These are phyloP conservation scores for Sistotremastrum niveocremeum DNA, from an alignment of 768 basidiomycete genomes.

Conservation along the genomic window DNA sequence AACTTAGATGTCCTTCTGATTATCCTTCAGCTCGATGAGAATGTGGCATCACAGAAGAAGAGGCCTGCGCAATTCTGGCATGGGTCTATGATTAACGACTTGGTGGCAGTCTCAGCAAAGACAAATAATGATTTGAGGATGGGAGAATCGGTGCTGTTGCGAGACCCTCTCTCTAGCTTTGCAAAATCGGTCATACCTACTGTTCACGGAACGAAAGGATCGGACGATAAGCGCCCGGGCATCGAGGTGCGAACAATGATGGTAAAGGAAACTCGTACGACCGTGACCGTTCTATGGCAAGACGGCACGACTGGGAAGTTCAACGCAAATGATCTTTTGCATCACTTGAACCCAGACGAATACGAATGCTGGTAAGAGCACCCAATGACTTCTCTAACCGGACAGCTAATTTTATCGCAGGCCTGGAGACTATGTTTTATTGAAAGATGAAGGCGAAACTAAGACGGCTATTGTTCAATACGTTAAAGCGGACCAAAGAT, in stretches of 20 bases:
- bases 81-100: constrained; percentile 47
- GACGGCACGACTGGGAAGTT: constrained; percentile 39
- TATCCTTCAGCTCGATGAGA: constrained; percentile 40
- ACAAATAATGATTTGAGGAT: constrained; percentile 55
- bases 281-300: constrained; percentile 73
- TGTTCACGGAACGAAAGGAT: constrained; percentile 41
- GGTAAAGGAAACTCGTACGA: constrained; percentile 61
- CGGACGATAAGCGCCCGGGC: constrained; percentile 16
- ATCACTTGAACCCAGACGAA: constrained; percentile 80
- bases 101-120: constrained; percentile 31
- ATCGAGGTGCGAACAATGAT: constrained; percentile 44
- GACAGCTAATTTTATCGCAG: constrained; percentile 21
- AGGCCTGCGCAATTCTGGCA: constrained; percentile 72
- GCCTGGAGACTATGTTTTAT: constrained; percentile 86
- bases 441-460: constrained; percentile 59
- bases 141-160: constrained; percentile 57
- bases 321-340: constrained; percentile 38
- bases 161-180: constrained; percentile 18
- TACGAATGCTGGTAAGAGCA: constrained; percentile 71
- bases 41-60: constrained; percentile 37
- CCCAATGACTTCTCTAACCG: neutral
- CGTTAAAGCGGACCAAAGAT: constrained; percentile 59
- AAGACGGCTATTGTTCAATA: constrained; percentile 65
- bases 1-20: neutral
- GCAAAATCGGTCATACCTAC: constrained; percentile 36